A percentile compares a stretch with the other conserved stretches of the same genome.
Evolutionary conservation across 2,329 filamentous ascomycete species (phyloP).

Genomic region (Claviceps purpurea): DNA sequence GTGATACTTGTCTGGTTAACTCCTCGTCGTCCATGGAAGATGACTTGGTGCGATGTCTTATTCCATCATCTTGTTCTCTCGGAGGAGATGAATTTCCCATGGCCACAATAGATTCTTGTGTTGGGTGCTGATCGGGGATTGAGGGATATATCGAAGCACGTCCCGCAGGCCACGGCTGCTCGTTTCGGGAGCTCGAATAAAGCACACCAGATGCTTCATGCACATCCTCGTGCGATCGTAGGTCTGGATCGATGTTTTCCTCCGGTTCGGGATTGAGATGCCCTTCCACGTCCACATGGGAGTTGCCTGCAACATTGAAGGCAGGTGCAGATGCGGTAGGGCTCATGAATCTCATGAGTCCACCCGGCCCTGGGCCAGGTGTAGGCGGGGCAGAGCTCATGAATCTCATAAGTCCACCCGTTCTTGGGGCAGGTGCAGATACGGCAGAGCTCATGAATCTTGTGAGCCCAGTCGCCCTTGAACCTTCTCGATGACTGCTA

Average conservation of each 20-base stretch:
- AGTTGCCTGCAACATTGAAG: background rate
- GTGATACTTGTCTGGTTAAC: background rate
- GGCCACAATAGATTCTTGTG: background rate
- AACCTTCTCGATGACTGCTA: background rate
- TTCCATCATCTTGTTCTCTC: background rate
- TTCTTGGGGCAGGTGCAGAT: background rate
- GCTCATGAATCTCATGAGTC: no score
- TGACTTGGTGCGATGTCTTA: background rate
- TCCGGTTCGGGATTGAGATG: background rate
- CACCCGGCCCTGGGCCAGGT: no score
- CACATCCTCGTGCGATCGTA: slow-evolving; percentile 5
- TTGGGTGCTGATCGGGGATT: background rate
- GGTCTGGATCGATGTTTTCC: slow-evolving; percentile 8
- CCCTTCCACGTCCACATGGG: background rate
- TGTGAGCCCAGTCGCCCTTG: background rate
- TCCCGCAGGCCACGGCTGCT: background rate
- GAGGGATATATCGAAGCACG: background rate
- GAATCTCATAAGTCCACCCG: no score
- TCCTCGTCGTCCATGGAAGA: background rate
- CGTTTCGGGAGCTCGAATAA: background rate
- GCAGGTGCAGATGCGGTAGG: no score
- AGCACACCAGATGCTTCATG: background rate
- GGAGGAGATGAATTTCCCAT: slow-evolving; percentile 1
- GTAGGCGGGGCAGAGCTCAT: background rate
- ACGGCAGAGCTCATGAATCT: background rate